Conservation (phyloP, 2,329 filamentous ascomycete genomes). For the Metarhizium anisopliae region DNA sequence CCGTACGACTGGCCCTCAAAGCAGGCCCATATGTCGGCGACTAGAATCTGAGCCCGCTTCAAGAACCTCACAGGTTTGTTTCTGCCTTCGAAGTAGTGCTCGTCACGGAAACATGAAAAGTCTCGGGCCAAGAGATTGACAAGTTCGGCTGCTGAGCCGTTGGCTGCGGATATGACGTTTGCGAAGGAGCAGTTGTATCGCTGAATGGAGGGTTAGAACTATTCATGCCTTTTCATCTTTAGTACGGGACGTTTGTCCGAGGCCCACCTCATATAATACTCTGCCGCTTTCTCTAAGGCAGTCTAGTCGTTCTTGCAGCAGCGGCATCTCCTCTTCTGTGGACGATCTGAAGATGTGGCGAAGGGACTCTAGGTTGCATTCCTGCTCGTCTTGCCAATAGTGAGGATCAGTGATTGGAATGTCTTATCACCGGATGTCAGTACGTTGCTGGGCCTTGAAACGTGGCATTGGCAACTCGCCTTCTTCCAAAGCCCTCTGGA, state of each 20-base stretch:
- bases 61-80: conserved; percentile 66
- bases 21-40: conserved; percentile 93
- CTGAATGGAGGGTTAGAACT: conserved; percentile 28
- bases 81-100: conserved; percentile 63
- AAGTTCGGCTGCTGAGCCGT: conserved; percentile 70
- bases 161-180: conserved; percentile 64
- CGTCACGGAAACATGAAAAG: conserved; percentile 82
- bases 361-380: conserved; percentile 67
- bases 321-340: conserved; percentile 78
- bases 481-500: conserved; percentile 85
- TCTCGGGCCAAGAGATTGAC: conserved; percentile 78
- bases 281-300: conserved; percentile 77
- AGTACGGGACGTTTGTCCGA: not conserved
- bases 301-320: conserved; percentile 66
- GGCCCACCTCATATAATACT: conserved; percentile 64
- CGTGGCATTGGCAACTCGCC: conserved; percentile 29
- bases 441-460: not conserved
- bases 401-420: conserved; percentile 83
- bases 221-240: not conserved
- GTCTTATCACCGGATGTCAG: conserved; percentile 33
- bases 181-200: conserved; percentile 67
- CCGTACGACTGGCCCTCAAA: conserved; percentile 78
- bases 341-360: conserved; percentile 75
- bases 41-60: conserved; percentile 92
- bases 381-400: conserved; percentile 73